phyloP scores from a whole-genome alignment of 2,329 filamentous ascomycete species.

The Dendryphion nanum region DNA sequence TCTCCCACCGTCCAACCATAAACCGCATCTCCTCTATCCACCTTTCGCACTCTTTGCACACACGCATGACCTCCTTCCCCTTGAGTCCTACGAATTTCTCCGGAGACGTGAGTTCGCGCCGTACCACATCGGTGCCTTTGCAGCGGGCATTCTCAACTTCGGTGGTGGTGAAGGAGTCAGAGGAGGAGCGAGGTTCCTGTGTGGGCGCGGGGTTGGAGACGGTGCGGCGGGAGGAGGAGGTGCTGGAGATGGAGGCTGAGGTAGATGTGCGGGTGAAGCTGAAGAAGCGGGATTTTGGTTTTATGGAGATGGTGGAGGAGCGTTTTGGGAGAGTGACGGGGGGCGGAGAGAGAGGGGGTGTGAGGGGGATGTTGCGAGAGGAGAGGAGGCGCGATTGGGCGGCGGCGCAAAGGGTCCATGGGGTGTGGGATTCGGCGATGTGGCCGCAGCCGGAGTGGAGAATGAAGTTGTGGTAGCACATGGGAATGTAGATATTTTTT shows the following conservation, averaged over 20 bases:
- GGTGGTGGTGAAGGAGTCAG: neutral
- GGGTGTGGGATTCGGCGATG: constrained; percentile 23
- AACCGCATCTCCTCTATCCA: constrained; percentile 29
- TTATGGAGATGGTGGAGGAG: constrained; percentile 4
- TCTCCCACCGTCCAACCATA: constrained; percentile 31
- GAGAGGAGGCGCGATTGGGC: constrained; percentile 21
- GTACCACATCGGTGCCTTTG: constrained; percentile 2
- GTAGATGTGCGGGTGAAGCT: too few relatives aligned
- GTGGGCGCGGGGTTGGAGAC: neutral
- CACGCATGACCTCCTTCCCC: constrained; percentile 19
- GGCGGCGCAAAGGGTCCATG: constrained; percentile 28
- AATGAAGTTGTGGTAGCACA: constrained; percentile 36
- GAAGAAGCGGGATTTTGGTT: constrained; percentile 18
- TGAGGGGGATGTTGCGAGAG: constrained; percentile 26
- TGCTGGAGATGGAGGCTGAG: neutral
- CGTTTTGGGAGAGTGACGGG: constrained; percentile 5
- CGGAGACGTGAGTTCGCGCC: too few relatives aligned
- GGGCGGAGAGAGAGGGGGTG: constrained; percentile 20
- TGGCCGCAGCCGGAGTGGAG: constrained; percentile 36
- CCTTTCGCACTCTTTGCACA: constrained; percentile 28
- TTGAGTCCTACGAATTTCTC: too few relatives aligned
- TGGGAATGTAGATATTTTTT: too few relatives aligned
- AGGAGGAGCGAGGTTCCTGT: constrained; percentile 1
- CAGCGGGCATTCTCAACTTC: neutral
- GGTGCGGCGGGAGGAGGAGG: neutral